Conservation (phyloP, 2,329 filamentous ascomycete genomes). For the Trichoderma endophyticum region DNA sequence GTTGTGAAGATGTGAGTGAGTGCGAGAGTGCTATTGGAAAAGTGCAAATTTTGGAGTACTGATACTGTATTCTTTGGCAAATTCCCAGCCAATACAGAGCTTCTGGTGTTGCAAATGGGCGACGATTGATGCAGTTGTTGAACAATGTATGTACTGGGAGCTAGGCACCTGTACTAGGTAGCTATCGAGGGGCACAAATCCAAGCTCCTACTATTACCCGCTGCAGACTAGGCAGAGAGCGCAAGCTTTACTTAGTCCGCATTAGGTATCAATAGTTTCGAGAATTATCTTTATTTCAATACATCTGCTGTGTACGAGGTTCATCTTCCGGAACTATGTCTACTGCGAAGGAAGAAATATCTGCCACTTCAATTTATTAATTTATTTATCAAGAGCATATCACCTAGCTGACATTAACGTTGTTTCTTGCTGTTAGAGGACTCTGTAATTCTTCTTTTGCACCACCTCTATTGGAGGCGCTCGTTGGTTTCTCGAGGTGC, state of each 20-base stretch:
- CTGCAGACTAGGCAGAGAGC: background rate
- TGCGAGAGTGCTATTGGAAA: background rate
- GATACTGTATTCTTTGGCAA: background rate
- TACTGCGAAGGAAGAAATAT: background rate
- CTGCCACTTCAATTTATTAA: background rate
- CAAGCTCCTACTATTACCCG: background rate
- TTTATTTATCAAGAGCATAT: background rate
- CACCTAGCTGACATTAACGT: background rate
- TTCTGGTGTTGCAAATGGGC: background rate
- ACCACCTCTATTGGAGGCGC: background rate
- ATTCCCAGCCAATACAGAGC: background rate
- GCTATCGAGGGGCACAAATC: background rate
- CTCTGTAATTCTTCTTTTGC: background rate
- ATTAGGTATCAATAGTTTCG: background rate
- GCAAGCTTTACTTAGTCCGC: background rate
- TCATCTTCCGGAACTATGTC: background rate
- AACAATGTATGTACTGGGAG: background rate
- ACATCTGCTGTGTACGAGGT: background rate
- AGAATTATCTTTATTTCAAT: background rate
- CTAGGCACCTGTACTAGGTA: background rate
- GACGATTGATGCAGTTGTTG: conserved; percentile 1
- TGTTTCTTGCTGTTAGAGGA: background rate
- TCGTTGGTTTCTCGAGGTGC: background rate
- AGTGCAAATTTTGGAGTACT: background rate
- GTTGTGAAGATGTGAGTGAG: background rate